Conservation (phyloP, 2,329 filamentous ascomycete genomes). For the Aspergillus tubingensis region DNA sequence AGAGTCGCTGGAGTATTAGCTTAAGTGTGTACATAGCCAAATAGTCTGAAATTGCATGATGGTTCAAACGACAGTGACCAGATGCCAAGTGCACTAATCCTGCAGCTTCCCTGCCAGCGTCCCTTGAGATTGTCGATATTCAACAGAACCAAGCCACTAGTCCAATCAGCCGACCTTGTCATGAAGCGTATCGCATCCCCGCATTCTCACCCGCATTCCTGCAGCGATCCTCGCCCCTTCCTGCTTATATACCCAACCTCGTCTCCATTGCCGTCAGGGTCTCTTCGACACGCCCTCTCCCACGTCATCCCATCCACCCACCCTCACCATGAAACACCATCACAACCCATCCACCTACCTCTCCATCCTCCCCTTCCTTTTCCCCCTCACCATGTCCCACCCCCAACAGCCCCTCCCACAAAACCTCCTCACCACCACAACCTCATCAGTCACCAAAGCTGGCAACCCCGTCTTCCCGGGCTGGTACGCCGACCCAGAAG, state of each 20-base stretch:
- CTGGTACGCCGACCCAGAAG: constrained; percentile 57
- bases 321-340: not conserved
- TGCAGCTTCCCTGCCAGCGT: not conserved
- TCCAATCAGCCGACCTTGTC: not conserved
- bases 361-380: not conserved
- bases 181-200: not conserved
- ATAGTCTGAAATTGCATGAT: constrained; percentile 2
- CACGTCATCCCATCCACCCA: not conserved
- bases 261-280: not conserved
- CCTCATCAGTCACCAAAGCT: not conserved
- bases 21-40: constrained; percentile 1
- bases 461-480: constrained; percentile 53
- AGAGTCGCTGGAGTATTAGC: constrained; percentile 56
- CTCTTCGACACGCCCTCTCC: not conserved
- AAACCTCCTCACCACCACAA: constrained; percentile 5
- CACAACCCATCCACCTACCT: constrained; percentile 3
- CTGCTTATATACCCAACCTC: not conserved
- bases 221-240: constrained; percentile 2
- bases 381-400: not conserved
- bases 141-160: too few relatives aligned
- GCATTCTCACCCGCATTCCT: constrained; percentile 8
- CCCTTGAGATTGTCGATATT: not conserved
- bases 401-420: constrained; percentile 4
- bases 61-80: not conserved
- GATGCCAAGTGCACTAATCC: not conserved